Evolutionary conservation across 352 stramenopile species (phyloP).

Genomic region (Lagenidium sp.): DNA sequence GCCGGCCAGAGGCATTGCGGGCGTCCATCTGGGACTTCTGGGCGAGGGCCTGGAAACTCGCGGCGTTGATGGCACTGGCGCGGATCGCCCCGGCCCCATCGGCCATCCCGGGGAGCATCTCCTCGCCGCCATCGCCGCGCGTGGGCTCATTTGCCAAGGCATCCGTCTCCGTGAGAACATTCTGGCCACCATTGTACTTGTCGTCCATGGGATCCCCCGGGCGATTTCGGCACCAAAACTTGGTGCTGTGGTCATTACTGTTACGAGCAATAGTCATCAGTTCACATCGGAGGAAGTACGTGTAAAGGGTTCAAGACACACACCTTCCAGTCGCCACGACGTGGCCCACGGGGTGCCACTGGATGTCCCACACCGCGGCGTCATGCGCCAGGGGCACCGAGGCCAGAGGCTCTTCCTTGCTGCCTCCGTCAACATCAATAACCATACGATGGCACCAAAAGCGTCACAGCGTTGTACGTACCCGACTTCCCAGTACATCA

Average conservation of each 20-base stretch:
- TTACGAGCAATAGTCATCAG: constrained; percentile 3
- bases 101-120: constrained; percentile 64
- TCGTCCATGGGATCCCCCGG: constrained; percentile 87
- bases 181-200: constrained; percentile 81
- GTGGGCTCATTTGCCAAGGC: constrained; percentile 20
- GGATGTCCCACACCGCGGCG: constrained; percentile 96
- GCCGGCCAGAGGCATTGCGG: constrained; percentile 19
- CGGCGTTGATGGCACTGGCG: constrained; percentile 56
- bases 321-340: constrained; percentile 91
- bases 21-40: constrained; percentile 17
- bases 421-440: constrained; percentile 14
- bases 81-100: constrained; percentile 44
- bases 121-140: constrained; percentile 14
- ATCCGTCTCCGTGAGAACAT: constrained; percentile 61
- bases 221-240: constrained; percentile 97
- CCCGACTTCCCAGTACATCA: constrained; percentile 97
- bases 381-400: constrained; percentile 92
- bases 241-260: constrained; percentile 95
- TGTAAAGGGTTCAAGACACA: neutral
- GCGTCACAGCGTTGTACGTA: too few relatives aligned
- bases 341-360: constrained; percentile 96
- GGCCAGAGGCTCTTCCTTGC: constrained; percentile 76
- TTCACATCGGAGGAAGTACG: constrained; percentile 1
- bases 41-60: constrained; percentile 64
- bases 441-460: too few relatives aligned